phyloP scores from a whole-genome alignment of 768 basidiomycete genomes.

The Boletus insuetus region DNA sequence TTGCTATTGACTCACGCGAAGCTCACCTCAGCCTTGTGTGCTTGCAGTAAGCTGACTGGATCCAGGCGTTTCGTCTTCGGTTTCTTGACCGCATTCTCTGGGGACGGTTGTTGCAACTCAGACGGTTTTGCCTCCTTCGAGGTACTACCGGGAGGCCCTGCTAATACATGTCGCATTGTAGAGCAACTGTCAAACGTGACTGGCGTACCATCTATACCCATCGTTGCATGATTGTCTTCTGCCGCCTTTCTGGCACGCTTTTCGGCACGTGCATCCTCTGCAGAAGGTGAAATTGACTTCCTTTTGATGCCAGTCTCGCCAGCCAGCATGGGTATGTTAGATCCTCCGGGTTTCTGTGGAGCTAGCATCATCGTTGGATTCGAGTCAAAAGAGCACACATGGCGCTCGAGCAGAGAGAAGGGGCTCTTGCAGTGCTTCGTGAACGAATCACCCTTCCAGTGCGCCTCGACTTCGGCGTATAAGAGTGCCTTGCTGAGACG shows the following conservation, averaged over 20 bases:
- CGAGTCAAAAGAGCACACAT: slow-evolving; percentile 62
- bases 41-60: slow-evolving; percentile 44
- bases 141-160: slow-evolving; percentile 12
- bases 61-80: slow-evolving; percentile 38
- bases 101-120: slow-evolving; percentile 19
- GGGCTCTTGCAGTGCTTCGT: slow-evolving; percentile 62
- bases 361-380: slow-evolving; percentile 17
- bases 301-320: slow-evolving; percentile 42
- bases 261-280: slow-evolving; percentile 51
- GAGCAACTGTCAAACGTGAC: slow-evolving; percentile 28
- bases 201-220: slow-evolving; percentile 42
- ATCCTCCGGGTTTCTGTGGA: slow-evolving; percentile 19
- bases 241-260: slow-evolving; percentile 58
- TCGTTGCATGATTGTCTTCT: slow-evolving; percentile 34
- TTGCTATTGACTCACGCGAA: slow-evolving; percentile 14
- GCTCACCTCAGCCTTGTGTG: slow-evolving; percentile 61
- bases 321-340: background rate
- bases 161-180: background rate
- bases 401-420: slow-evolving; percentile 74
- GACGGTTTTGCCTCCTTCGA: slow-evolving; percentile 21
- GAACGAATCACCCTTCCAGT: slow-evolving; percentile 66
- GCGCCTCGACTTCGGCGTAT: slow-evolving; percentile 80
- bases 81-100: slow-evolving; percentile 30
- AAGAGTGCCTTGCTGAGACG: slow-evolving; percentile 77
- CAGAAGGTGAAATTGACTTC: slow-evolving; percentile 47